Evolutionary conservation across 768 basidiomycete genomes (phyloP).

Genomic region (Psilocybe tampanensis): DNA sequence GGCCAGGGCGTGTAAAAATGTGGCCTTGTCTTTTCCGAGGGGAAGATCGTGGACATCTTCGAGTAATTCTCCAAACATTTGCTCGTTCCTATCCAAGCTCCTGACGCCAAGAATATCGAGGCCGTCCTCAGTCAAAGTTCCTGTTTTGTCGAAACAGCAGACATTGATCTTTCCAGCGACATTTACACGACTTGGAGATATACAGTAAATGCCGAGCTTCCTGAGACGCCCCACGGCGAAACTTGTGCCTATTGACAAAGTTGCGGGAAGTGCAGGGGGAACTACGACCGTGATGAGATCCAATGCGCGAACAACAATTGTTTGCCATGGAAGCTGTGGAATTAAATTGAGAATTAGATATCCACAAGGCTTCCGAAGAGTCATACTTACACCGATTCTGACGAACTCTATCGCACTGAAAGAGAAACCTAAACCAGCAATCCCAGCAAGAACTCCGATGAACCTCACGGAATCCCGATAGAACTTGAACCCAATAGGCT

Average conservation of each 20-base stretch:
- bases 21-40: constrained; percentile 69
- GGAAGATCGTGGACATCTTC: constrained; percentile 88
- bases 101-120: constrained; percentile 96
- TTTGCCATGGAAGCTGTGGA: constrained; percentile 80
- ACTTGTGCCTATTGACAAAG: constrained; percentile 95
- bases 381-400: constrained; percentile 71
- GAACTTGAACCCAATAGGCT: constrained; percentile 98
- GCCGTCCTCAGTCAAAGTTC: constrained; percentile 97
- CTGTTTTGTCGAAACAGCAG: constrained; percentile 99
- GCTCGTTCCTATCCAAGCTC: constrained; percentile 71
- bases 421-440: constrained; percentile 90
- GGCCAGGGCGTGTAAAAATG: constrained; percentile 88
- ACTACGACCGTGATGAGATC: constrained; percentile 98
- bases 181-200: constrained; percentile 94
- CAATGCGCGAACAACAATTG: constrained; percentile 88
- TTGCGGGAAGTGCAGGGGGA: constrained; percentile 95
- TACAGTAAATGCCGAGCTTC: constrained; percentile 90
- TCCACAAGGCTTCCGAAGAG: not conserved
- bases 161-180: constrained; percentile 96
- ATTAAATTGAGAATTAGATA: not conserved
- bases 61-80: constrained; percentile 88
- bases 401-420: constrained; percentile 92
- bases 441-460: constrained; percentile 87
- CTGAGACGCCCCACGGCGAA: constrained; percentile 91
- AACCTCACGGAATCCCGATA: constrained; percentile 92